These are phyloP conservation scores for Fusarium siculi DNA, from an alignment of 2,329 filamentous ascomycete species.

Conservation along the genomic window DNA sequence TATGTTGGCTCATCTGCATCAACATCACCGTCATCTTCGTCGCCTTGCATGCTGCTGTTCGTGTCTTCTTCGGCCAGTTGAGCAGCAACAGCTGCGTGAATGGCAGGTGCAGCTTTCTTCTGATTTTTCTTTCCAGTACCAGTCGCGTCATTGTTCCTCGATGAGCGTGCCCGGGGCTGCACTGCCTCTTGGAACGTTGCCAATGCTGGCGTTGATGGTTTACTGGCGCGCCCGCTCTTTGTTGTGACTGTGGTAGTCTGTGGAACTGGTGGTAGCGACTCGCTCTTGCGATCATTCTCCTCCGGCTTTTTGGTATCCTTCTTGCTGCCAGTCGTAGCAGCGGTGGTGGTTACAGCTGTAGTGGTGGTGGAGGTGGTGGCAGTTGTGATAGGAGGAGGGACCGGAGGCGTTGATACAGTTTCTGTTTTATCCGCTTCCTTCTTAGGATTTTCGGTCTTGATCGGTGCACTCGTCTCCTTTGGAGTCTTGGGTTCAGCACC, in stretches of 20 bases:
- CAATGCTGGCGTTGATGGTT: conserved; percentile 72
- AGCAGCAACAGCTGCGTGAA: conserved; percentile 51
- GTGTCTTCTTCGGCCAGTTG: conserved; percentile 54
- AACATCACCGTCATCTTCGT: conserved; percentile 65
- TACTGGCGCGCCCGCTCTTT: conserved; percentile 73
- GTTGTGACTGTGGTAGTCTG: conserved; percentile 64
- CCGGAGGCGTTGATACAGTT: conserved; percentile 40
- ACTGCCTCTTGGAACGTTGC: conserved; percentile 68
- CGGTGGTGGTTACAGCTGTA: background rate
- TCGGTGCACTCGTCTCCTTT: conserved; percentile 57
- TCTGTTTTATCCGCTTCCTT: conserved; percentile 49
- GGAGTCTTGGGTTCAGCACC: conserved; percentile 59
- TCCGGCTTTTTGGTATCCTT: conserved; percentile 57
- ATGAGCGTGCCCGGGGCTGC: conserved; percentile 65
- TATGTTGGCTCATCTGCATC: conserved; percentile 79
- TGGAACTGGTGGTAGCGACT: conserved; percentile 58
- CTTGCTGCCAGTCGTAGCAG: conserved; percentile 47
- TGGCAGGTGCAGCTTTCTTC: conserved; percentile 64
- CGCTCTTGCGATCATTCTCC: conserved; percentile 51
- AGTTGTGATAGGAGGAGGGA: conserved; percentile 28
- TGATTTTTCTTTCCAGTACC: conserved; percentile 66
- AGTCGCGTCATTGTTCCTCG: conserved; percentile 57
- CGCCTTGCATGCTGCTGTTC: conserved; percentile 54
- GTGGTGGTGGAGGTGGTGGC: conserved; percentile 35
- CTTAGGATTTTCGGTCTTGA: conserved; percentile 49